A percentile compares a stretch with the other conserved stretches of the same genome.
These are phyloP conservation scores for Penicillium olsonii DNA, from an alignment of 2,329 filamentous ascomycete genomes.

Conservation along the genomic window DNA sequence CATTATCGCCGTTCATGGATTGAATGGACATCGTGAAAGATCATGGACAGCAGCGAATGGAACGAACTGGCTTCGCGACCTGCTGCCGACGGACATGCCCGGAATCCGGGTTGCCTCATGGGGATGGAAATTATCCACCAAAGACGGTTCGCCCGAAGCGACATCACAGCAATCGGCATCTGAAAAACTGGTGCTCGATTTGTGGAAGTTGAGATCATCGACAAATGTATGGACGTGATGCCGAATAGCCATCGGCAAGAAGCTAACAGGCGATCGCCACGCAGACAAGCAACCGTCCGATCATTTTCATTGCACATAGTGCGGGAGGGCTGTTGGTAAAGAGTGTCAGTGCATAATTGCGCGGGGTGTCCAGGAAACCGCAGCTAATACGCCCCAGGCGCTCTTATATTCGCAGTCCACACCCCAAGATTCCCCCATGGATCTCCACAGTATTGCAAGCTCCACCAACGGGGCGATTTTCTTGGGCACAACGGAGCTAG, in stretches of 20 bases:
- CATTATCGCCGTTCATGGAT: slow-evolving; percentile 26
- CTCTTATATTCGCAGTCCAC: slow-evolving; percentile 13
- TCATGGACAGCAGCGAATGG: slow-evolving; percentile 25
- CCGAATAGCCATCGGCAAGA: too few relatives aligned
- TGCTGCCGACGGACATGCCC: slow-evolving; percentile 18
- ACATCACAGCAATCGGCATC: slow-evolving; percentile 7
- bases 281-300: slow-evolving; percentile 23
- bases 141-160: background rate
- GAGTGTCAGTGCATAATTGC: slow-evolving; percentile 20
- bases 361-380: slow-evolving; percentile 3
- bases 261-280: background rate
- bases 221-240: slow-evolving; percentile 1
- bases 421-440: slow-evolving; percentile 12
- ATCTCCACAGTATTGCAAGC: slow-evolving; percentile 15
- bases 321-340: slow-evolving; percentile 32
- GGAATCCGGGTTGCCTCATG: slow-evolving; percentile 16
- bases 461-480: slow-evolving; percentile 36
- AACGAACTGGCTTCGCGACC: slow-evolving; percentile 20
- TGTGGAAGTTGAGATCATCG: slow-evolving; percentile 8
- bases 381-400: slow-evolving; percentile 5
- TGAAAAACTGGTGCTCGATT: slow-evolving; percentile 7
- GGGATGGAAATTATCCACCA: slow-evolving; percentile 24
- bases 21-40: slow-evolving; percentile 22
- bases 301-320: slow-evolving; percentile 35
- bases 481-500: slow-evolving; percentile 41